Conservation (phyloP, 2,329 filamentous ascomycete genomes). For the Lasiodiplodia sp. region DNA sequence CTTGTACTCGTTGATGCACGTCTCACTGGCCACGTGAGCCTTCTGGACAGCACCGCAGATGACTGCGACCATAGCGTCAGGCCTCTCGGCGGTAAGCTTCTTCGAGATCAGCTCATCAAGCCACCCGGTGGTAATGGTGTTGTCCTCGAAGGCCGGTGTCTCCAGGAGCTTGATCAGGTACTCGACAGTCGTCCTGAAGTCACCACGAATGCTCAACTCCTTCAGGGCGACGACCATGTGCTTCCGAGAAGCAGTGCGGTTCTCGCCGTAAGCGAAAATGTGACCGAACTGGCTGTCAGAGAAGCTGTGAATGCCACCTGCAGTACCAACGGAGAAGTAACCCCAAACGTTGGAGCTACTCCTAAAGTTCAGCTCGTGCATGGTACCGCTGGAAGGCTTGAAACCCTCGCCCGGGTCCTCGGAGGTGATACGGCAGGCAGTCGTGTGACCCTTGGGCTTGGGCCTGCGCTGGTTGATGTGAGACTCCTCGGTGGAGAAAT, state of each 20-base stretch:
- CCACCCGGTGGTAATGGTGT: constrained; percentile 99
- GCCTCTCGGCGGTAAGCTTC: constrained; percentile 93
- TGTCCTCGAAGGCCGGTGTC: constrained; percentile 97
- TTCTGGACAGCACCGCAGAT: constrained; percentile 95
- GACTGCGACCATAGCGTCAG: constrained; percentile 91
- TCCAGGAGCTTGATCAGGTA: constrained; percentile 99
- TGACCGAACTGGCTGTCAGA: constrained; percentile 99
- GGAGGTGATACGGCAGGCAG: constrained; percentile 97
- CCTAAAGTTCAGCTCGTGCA: constrained; percentile 99
- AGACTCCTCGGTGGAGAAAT: constrained; percentile 88
- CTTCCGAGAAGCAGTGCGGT: constrained; percentile 92
- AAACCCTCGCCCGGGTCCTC: constrained; percentile 99
- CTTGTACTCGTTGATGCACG: constrained; percentile 85
- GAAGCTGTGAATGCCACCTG: constrained; percentile 98
- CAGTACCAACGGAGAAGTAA: constrained; percentile 98
- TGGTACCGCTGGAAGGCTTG: constrained; percentile 98
- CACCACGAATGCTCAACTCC: constrained; percentile 98
- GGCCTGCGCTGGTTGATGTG: constrained; percentile 86
- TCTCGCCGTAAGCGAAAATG: constrained; percentile 99
- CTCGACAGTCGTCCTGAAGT: constrained; percentile 98
- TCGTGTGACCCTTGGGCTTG: constrained; percentile 94
- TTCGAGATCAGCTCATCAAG: constrained; percentile 98
- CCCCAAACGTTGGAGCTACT: constrained; percentile 99
- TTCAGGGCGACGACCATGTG: constrained; percentile 99
- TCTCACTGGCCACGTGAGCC: constrained; percentile 92